phyloP scores from a whole-genome alignment of 306 rosid genomes.

The Astragalus glycyphyllos region DNA sequence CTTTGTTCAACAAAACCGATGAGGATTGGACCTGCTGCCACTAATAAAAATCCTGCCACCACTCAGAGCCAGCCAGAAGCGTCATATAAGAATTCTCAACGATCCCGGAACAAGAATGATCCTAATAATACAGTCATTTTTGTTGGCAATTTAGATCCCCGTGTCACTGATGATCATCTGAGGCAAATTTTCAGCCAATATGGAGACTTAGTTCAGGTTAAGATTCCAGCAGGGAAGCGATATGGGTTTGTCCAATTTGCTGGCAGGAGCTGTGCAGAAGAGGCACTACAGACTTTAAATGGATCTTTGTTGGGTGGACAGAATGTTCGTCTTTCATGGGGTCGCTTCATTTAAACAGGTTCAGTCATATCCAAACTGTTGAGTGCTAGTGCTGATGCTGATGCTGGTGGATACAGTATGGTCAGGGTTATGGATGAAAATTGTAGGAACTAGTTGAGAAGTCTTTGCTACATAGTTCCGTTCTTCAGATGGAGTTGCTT shows the following conservation, averaged over 20 bases:
- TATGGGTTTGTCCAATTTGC: conserved; percentile 46
- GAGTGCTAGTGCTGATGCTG: conserved; percentile 60
- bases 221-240: conserved; percentile 91
- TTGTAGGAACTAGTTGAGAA: too few species aligned
- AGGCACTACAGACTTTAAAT: conserved; percentile 67
- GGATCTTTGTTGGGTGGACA: conserved; percentile 79
- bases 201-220: conserved; percentile 89
- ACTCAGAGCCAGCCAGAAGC: conserved; percentile 63
- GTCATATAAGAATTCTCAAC: conserved; percentile 80
- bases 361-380: conserved; percentile 71
- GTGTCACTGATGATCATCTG: conserved; percentile 78
- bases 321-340: conserved; percentile 88
- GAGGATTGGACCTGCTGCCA: conserved; percentile 92
- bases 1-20: conserved; percentile 61
- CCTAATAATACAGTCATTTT: conserved; percentile 88
- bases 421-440: conserved; percentile 52
- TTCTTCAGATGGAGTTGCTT: too few species aligned
- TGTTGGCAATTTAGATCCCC: conserved; percentile 87
- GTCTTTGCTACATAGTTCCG: too few species aligned
- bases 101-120: conserved; percentile 73
- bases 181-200: conserved; percentile 85
- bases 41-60: conserved; percentile 67
- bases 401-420: too few species aligned
- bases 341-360: conserved; percentile 89
- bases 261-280: conserved; percentile 89